Evolutionary conservation across 2,329 filamentous ascomycete genomes (phyloP).

Genomic region (Colletotrichum eremochloae): DNA sequence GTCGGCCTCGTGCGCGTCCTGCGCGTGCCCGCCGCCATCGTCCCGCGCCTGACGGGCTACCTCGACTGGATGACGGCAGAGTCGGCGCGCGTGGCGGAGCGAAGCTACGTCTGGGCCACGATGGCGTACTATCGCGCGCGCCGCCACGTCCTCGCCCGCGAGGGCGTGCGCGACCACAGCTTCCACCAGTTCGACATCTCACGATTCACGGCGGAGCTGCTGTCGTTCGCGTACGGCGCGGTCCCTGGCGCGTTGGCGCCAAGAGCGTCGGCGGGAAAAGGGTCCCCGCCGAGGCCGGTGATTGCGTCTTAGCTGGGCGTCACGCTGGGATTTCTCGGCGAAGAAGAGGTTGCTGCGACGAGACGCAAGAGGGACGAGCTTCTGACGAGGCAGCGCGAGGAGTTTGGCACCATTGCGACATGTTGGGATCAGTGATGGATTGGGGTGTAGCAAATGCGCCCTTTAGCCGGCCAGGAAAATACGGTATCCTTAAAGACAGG

Average conservation of each 20-base stretch:
- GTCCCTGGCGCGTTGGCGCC: neutral
- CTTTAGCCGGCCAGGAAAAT: too few species aligned
- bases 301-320: constrained; percentile 31
- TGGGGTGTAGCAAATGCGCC: too few species aligned
- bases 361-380: constrained; percentile 20
- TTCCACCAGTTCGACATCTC: constrained; percentile 46
- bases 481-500: neutral
- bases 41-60: constrained; percentile 47
- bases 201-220: constrained; percentile 47
- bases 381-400: constrained; percentile 18
- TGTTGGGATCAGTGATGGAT: constrained; percentile 15
- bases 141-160: constrained; percentile 44
- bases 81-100: constrained; percentile 44
- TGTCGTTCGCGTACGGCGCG: constrained; percentile 48
- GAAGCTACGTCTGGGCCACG: constrained; percentile 50
- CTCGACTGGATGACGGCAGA: constrained; percentile 51
- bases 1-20: constrained; percentile 51
- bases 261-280: neutral
- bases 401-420: constrained; percentile 10
- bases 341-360: constrained; percentile 4
- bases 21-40: constrained; percentile 42
- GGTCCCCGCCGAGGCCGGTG: neutral
- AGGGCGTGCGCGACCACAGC: constrained; percentile 33
- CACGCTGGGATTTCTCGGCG: constrained; percentile 1
- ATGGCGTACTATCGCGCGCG: constrained; percentile 48